Evolutionary conservation across 2,329 filamentous ascomycete species (phyloP).

Genomic region (Chaetomiaceae sp.): DNA sequence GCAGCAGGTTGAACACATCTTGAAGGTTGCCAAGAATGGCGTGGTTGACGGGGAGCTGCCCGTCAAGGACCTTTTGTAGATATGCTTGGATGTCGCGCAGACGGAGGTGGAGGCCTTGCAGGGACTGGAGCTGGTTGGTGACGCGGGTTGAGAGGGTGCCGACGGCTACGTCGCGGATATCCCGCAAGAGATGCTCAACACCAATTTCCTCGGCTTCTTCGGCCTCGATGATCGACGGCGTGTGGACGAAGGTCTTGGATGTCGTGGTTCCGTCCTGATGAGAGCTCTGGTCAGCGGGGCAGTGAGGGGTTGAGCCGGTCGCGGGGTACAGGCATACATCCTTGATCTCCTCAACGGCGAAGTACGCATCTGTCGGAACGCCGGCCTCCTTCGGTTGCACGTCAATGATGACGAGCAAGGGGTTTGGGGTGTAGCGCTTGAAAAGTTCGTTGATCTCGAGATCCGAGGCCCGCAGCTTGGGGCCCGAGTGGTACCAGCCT

Average conservation of each 20-base stretch:
- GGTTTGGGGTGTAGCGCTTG: conserved; percentile 97
- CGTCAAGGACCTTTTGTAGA: conserved; percentile 90
- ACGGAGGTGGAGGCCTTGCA: conserved; percentile 91
- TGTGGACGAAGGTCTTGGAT: conserved; percentile 96
- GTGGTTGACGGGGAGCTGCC: conserved; percentile 91
- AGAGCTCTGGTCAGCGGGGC: background rate
- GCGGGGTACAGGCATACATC: conserved; percentile 59
- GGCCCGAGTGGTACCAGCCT: conserved; percentile 98
- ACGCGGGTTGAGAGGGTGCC: conserved; percentile 94
- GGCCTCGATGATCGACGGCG: conserved; percentile 94
- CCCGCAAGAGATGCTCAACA: conserved; percentile 92
- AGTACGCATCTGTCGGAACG: conserved; percentile 97
- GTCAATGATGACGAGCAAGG: conserved; percentile 93
- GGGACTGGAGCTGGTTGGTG: conserved; percentile 93
- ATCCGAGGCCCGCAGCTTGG: conserved; percentile 93
- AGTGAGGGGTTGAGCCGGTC: background rate
- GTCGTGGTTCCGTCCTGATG: conserved; percentile 90
- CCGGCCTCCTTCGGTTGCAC: conserved; percentile 97
- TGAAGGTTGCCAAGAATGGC: conserved; percentile 97
- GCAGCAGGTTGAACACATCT: conserved; percentile 96
- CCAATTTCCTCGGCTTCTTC: conserved; percentile 99
- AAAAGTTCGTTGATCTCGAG: conserved; percentile 99
- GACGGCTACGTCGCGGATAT: conserved; percentile 96
- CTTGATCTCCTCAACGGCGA: conserved; percentile 98
- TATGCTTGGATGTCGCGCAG: conserved; percentile 94